phyloP scores from a whole-genome alignment of 2,329 filamentous ascomycete genomes.

The Mollisiaceae sp. region DNA sequence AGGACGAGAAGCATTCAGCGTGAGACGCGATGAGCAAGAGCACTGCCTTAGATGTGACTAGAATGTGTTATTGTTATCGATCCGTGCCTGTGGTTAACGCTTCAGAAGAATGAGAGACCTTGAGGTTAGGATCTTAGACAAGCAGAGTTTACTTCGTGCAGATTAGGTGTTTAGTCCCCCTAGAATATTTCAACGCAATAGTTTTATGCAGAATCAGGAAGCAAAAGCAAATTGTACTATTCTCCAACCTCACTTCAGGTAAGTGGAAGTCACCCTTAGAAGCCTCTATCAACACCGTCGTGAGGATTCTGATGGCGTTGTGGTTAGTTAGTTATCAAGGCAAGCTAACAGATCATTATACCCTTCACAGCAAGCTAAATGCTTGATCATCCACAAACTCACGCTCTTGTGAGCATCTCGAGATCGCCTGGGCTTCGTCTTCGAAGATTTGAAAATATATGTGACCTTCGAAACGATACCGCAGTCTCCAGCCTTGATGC shows the following conservation, averaged over 20 bases:
- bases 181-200: background rate
- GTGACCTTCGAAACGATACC: background rate
- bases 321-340: too few relatives aligned
- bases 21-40: background rate
- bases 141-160: background rate
- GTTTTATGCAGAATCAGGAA: background rate
- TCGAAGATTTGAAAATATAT: background rate
- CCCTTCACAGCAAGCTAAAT: background rate
- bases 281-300: too few relatives aligned
- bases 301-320: too few relatives aligned
- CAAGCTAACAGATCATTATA: too few relatives aligned
- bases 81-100: background rate
- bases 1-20: background rate
- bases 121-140: background rate
- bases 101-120: background rate
- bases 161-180: too few relatives aligned
- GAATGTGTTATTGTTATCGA: background rate
- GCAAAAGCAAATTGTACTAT: background rate
- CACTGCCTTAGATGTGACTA: background rate
- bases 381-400: background rate
- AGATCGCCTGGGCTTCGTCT: background rate
- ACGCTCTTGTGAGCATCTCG: conserved; percentile 7
- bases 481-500: too few relatives aligned
- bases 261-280: background rate
- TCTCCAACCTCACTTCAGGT: background rate